Conservation (phyloP, 495 filamentous ascomycete genomes). For the Amniculicola lignicola region DNA sequence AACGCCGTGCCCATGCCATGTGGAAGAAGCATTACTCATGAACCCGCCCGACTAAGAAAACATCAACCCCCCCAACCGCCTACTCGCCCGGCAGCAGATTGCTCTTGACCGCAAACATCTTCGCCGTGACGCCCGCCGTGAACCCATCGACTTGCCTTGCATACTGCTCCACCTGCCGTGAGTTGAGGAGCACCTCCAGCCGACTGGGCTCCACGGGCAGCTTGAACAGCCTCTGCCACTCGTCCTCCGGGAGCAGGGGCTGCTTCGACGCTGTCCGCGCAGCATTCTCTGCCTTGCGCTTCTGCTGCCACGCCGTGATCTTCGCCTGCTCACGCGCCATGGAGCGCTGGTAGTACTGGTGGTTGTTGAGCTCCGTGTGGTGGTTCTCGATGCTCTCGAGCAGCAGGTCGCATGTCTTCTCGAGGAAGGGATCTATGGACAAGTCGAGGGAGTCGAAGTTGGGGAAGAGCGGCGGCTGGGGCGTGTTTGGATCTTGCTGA, state of each 20-base stretch:
- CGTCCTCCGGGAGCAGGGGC: conserved; percentile 84
- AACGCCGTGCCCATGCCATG: conserved; percentile 36
- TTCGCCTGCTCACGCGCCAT: conserved; percentile 94
- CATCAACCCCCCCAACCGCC: neutral
- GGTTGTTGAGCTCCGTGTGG: conserved; percentile 98
- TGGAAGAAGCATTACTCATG: conserved; percentile 4
- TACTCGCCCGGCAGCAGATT: conserved; percentile 45
- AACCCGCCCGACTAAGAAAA: neutral
- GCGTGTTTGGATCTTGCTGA: conserved; percentile 48
- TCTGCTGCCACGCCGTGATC: conserved; percentile 91
- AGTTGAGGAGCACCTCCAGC: conserved; percentile 88
- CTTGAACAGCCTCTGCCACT: conserved; percentile 98
- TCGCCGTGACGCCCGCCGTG: conserved; percentile 79
- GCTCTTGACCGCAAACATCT: conserved; percentile 97
- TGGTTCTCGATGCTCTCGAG: conserved; percentile 95
- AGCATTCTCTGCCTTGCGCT: conserved; percentile 92
- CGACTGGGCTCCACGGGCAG: conserved; percentile 89
- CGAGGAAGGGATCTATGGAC: conserved; percentile 95
- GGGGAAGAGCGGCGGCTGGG: conserved; percentile 67
- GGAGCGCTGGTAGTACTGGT: conserved; percentile 95
- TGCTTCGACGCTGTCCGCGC: conserved; percentile 82
- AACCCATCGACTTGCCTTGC: conserved; percentile 97
- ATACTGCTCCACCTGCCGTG: conserved; percentile 95
- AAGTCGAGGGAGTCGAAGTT: conserved; percentile 86
- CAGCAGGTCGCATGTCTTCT: conserved; percentile 94